Percentiles rank a stretch among this genome's conserved stretches.
phyloP scores from a whole-genome alignment of 2,329 filamentous ascomycete genomes.

The Xylaria polymorpha region DNA sequence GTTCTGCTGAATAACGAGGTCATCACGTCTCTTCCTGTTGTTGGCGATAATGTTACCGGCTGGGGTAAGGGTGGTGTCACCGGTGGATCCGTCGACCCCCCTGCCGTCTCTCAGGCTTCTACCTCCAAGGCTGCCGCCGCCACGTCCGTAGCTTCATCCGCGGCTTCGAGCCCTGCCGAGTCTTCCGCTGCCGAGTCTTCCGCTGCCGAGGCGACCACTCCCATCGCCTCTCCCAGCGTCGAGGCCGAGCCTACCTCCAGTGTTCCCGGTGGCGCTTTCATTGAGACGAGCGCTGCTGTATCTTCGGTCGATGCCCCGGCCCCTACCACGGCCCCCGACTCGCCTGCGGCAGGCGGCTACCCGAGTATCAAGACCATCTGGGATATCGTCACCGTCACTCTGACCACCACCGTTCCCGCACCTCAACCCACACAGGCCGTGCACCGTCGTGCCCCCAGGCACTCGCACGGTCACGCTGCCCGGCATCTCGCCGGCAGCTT shows the following conservation, averaged over 20 bases:
- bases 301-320: slow-evolving; percentile 37
- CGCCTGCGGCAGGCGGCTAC: slow-evolving; percentile 39
- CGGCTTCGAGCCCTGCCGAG: slow-evolving; percentile 7
- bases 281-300: slow-evolving; percentile 37
- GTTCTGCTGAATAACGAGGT: slow-evolving; percentile 53
- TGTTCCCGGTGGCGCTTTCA: slow-evolving; percentile 53
- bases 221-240: slow-evolving; percentile 41
- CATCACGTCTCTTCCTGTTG: slow-evolving; percentile 64
- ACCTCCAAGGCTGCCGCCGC: slow-evolving; percentile 20
- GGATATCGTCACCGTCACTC: slow-evolving; percentile 60
- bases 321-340: slow-evolving; percentile 41
- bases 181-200: slow-evolving; percentile 29
- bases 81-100: slow-evolving; percentile 32
- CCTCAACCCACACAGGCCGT: slow-evolving; percentile 39
- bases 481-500: slow-evolving; percentile 41
- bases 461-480: slow-evolving; percentile 43
- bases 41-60: slow-evolving; percentile 62
- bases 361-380: slow-evolving; percentile 55
- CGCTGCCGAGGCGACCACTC: slow-evolving; percentile 31
- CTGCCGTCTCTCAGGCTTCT: slow-evolving; percentile 26
- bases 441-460: slow-evolving; percentile 41
- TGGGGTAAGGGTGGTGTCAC: slow-evolving; percentile 58
- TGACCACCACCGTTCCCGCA: slow-evolving; percentile 39
- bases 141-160: background rate
- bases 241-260: slow-evolving; percentile 35